Percentiles rank a stretch among this genome's conserved stretches.
phyloP scores from a whole-genome alignment of 768 basidiomycete species.

The Phaffia australis region DNA sequence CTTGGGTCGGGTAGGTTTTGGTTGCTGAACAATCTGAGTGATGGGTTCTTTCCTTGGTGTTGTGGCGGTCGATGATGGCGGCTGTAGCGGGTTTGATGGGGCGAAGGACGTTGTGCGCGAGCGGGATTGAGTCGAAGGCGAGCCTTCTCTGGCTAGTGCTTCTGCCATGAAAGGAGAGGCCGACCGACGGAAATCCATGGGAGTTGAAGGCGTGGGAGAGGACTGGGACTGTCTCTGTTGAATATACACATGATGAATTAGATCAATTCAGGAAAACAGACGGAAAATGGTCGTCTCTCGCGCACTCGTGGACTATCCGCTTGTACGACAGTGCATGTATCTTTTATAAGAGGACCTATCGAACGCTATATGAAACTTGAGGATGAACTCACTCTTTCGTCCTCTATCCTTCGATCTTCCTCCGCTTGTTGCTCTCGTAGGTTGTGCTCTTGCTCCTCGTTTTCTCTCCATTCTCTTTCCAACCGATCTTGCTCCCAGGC shows the following conservation, averaged over 20 bases:
- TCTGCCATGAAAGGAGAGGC: slow-evolving; percentile 16
- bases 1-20: no score
- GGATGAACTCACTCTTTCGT: no score
- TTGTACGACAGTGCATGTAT: no score
- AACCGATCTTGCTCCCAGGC: no score
- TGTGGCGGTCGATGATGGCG: no score
- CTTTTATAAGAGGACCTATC: no score
- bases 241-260: not conserved
- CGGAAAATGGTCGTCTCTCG: no score
- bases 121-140: slow-evolving; percentile 1
- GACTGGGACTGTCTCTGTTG: not conserved
- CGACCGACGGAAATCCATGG: slow-evolving; percentile 20
- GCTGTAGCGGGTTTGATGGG: not conserved
- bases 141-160: not conserved
- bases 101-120: not conserved
- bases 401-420: no score
- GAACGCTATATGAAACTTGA: no score
- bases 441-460: not conserved
- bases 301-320: no score
- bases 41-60: no score
- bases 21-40: no score
- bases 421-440: not conserved
- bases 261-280: not conserved
- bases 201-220: not conserved
- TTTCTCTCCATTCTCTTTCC: not conserved